Evolutionary conservation across 75 land plant genomes (phyloP), one percentile per base, ranked within the genome.

Genomic region (Pinus taeda): DNA sequence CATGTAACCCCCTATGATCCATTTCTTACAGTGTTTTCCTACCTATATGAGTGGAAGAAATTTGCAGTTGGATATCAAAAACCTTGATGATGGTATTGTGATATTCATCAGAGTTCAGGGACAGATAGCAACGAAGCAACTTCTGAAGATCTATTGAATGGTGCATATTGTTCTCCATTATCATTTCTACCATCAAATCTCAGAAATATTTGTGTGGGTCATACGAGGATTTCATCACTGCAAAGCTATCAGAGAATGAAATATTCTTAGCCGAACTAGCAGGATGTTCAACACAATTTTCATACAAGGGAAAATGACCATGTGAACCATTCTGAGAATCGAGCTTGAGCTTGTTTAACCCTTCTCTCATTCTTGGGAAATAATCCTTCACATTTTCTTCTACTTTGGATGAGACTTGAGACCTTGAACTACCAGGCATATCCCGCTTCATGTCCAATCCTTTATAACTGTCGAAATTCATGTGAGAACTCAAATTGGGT

Each of bases 131-230:
- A 58, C 88, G 88, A 69, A 94, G 71, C 36, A 94, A 90, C 67
- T 92, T 86, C 75, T 90, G 92, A 30, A 94, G 81, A 55, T 94
- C 90, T 39, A 79, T 62, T 8, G 86, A 64, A 12, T 15, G 33
- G 12, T 74, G 77, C 6, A 94, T 79, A n/a, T 78, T 73, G 18
- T 94, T 90, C 76, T 93, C 91, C 39, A 66, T 37, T 39, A 94
- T 88, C 97, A 94, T 92, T 83, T 94, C 97, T 39, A 90, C 42
- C 97, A 94, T 92, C 4, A 92, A 91, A 29, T 94, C 91, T 33
- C 84, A 81, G 83, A 94, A 94, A 77, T 94, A 26, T 26, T 69
- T 69, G 20, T 69, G 55, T 69, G 33, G 33, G 33, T 33, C 33
- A 33, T 33, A 1, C 2, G 33, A 33, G 33, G 33, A 33, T 33